Percentiles rank a stretch among this genome's conserved stretches.
These are phyloP conservation scores for Phytophthora vignae DNA, from an alignment of 352 stramenopile species.

Conservation along the genomic window DNA sequence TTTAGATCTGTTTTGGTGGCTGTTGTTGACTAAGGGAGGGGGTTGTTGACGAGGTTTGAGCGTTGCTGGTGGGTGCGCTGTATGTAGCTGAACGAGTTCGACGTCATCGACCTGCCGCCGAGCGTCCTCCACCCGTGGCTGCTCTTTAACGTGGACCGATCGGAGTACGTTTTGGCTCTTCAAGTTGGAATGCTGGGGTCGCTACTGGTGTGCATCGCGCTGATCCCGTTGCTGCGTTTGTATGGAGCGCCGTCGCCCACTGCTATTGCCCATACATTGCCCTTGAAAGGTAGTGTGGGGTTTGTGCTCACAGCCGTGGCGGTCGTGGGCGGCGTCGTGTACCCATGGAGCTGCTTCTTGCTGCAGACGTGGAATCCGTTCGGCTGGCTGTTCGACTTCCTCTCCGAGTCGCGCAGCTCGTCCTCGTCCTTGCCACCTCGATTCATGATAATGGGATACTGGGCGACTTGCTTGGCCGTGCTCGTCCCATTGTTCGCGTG, in stretches of 20 bases:
- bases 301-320: slow-evolving; percentile 38
- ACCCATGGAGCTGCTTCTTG: slow-evolving; percentile 67
- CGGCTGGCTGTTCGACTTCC: slow-evolving; percentile 39
- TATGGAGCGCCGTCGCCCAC: slow-evolving; percentile 54
- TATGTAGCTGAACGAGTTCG: slow-evolving; percentile 30
- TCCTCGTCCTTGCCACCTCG: slow-evolving; percentile 16
- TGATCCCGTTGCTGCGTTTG: slow-evolving; percentile 46
- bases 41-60: not conserved
- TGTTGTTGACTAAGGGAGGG: not conserved
- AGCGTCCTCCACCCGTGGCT: slow-evolving; percentile 24
- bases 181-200: slow-evolving; percentile 59
- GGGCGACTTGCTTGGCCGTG: slow-evolving; percentile 50
- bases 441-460: slow-evolving; percentile 57
- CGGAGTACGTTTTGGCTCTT: slow-evolving; percentile 55
- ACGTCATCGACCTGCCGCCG: slow-evolving; percentile 20
- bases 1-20: not conserved
- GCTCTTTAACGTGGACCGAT: slow-evolving; percentile 33
- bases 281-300: slow-evolving; percentile 17
- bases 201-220: slow-evolving; percentile 48
- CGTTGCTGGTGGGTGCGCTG: not conserved
- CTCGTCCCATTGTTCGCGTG: slow-evolving; percentile 63
- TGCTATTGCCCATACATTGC: slow-evolving; percentile 37
- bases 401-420: slow-evolving; percentile 32
- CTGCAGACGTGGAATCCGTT: slow-evolving; percentile 38
- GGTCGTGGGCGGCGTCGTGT: slow-evolving; percentile 44